These are phyloP conservation scores for Cystobasidiopsis lactophilus DNA, from an alignment of 768 basidiomycete species.

Conservation along the genomic window DNA sequence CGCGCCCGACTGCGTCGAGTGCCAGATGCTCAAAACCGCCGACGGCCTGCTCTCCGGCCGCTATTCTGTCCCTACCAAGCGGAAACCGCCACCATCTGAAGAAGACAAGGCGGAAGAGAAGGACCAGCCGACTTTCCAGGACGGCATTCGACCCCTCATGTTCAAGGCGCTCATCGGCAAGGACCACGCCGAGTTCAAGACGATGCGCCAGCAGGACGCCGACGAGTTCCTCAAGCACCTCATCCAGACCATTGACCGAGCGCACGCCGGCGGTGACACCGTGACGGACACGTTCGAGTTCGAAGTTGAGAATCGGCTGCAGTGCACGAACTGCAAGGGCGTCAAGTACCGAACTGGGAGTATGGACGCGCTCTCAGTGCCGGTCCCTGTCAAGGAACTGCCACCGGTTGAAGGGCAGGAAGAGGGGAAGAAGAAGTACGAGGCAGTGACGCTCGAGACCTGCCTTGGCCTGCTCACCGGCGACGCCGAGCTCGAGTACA, in stretches of 20 bases:
- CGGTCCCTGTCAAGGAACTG: conserved; percentile 33
- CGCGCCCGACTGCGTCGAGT: conserved; percentile 70
- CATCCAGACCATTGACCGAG: conserved; percentile 44
- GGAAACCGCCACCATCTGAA: conserved; percentile 1
- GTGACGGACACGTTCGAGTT: conserved; percentile 59
- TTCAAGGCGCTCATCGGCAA: conserved; percentile 82
- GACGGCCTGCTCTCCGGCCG: conserved; percentile 84
- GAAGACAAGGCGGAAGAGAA: background rate
- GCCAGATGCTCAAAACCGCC: conserved; percentile 77
- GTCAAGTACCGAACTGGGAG: conserved; percentile 64
- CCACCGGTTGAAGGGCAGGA: conserved; percentile 25
- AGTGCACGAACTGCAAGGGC: conserved; percentile 52
- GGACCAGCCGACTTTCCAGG: conserved; percentile 38
- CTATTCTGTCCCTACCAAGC: conserved; percentile 41
- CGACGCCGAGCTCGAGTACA: conserved; percentile 48
- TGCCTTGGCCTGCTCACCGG: conserved; percentile 39
- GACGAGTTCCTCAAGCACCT: conserved; percentile 82
- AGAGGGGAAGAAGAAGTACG: conserved; percentile 36
- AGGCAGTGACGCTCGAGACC: conserved; percentile 37
- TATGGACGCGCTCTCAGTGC: conserved; percentile 54
- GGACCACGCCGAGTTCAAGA: conserved; percentile 80
- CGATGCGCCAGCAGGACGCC: conserved; percentile 91
- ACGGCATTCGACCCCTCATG: conserved; percentile 53
- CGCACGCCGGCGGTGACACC: conserved; percentile 17
- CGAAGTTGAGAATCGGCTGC: conserved; percentile 63